Percentiles rank a stretch among this genome's conserved stretches.
Evolutionary conservation across 2,329 filamentous ascomycete genomes (phyloP).

Genomic region (Furcasterigmium furcatum): DNA sequence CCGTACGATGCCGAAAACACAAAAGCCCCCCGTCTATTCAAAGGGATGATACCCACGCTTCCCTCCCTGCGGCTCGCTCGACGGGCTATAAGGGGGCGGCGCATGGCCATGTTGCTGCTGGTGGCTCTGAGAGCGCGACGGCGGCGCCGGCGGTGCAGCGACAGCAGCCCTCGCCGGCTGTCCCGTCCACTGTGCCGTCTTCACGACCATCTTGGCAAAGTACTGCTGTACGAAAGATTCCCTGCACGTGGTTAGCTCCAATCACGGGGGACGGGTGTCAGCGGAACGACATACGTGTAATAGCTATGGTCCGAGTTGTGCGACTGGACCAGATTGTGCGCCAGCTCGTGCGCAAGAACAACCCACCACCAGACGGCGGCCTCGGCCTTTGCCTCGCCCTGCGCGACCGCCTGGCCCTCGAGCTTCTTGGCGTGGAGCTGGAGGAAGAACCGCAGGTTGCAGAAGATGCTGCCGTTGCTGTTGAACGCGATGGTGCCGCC

Average conservation of each 20-base stretch:
- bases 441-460: constrained; percentile 84
- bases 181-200: constrained; percentile 36
- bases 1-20: too few relatives aligned
- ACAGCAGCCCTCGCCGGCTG: background rate
- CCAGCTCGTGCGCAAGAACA: constrained; percentile 91
- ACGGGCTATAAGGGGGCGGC: too few relatives aligned
- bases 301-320: constrained; percentile 81
- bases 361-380: constrained; percentile 90
- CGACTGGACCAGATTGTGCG: constrained; percentile 81
- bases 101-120: too few relatives aligned
- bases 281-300: constrained; percentile 60
- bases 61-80: too few relatives aligned
- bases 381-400: constrained; percentile 51
- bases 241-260: constrained; percentile 29
- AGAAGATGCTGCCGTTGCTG: constrained; percentile 81
- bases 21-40: too few relatives aligned
- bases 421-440: constrained; percentile 66
- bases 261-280: background rate
- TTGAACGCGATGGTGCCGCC: constrained; percentile 94
- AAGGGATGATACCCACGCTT: too few relatives aligned
- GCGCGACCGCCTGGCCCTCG: constrained; percentile 15
- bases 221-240: constrained; percentile 78
- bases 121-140: too few relatives aligned
- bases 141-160: too few relatives aligned
- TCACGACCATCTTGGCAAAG: constrained; percentile 65